Base-by-base conservation (phyloP, 495 filamentous ascomycete species). In the Hyaloscypha bicolor region DNA sequence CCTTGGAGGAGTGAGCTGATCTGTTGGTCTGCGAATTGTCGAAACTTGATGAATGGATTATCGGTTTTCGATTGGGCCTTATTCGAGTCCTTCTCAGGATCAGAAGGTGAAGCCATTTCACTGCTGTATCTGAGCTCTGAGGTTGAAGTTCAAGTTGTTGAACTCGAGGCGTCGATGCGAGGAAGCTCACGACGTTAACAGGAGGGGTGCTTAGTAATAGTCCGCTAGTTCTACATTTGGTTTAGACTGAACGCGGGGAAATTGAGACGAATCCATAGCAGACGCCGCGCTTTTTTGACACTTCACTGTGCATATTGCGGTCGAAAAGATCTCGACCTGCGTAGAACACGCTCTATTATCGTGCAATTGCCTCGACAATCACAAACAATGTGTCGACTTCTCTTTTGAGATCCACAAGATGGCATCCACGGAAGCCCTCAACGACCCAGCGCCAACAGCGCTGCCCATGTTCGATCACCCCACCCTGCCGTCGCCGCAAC, bases 41-140 rank as follows among this genome's bases (percentile, higher is more conserved):
- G 76, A 73, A 82, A 82, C 21, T 75, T 77, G 63, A 81, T 75
- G 67, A 82, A 83, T 25, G 75, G 76, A 59, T 80, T 78, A 1
- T 76, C 71, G 32, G 68, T 61, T 6, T 71, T 67, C 5, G 66
- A 42, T 42, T 62, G 66, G 8, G 61, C 31, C n/a, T 48, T 62
- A 12, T 60, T 66, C 31, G 64, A 64, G 14, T 71, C 66, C 55
- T 65, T 62, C 29, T 69, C 68, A 39, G 60, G 63, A 52, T 73
- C 64, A 19, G 66, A 42, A 35, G 66, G 60, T 19, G 68, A 62
- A 56, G 65, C 65, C 71, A 73, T 73, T n/a, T 45, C 60, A 55
- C 31, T 65, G 59, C 19, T 12, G 37, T 22, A n/a, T 19, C 55
- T 22, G 33, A 60, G 33, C 32, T 59, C 29, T 60, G 35, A 6